Evolutionary conservation across 164 flowering plant species (phyloP).

Genomic region (Brasenia schreberi): DNA sequence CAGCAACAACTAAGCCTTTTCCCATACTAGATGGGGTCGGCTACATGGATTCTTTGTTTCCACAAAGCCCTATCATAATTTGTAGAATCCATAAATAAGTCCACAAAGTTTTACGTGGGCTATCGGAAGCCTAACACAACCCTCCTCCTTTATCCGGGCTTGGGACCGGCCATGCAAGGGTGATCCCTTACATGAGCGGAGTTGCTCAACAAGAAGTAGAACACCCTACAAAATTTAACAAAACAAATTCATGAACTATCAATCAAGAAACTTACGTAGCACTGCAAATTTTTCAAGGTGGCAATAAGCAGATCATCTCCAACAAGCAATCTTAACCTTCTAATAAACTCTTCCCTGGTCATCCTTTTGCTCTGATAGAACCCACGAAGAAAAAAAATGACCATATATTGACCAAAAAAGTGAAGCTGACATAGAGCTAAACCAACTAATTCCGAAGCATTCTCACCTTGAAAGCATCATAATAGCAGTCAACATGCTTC

Average conservation of each 20-base stretch:
- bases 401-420: neutral
- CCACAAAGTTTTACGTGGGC: no score
- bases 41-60: no score
- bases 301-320: conserved; percentile 17
- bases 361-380: conserved; percentile 12
- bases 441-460: neutral
- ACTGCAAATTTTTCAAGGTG: conserved; percentile 9
- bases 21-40: no score
- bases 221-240: neutral
- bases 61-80: no score
- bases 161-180: no score
- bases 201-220: neutral
- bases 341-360: conserved; percentile 15
- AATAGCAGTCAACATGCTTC: conserved; percentile 3
- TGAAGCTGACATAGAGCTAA: neutral
- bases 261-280: conserved; percentile 3
- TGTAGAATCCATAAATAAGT: no score
- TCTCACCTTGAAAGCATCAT: conserved; percentile 9
- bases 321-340: conserved; percentile 14
- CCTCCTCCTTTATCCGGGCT: no score
- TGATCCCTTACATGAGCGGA: no score
- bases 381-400: neutral
- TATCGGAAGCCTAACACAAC: no score
- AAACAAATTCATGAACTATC: neutral
- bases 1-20: no score